Base-by-base conservation (phyloP, 352 stramenopile genomes). In the Globisporangium nagaii region DNA sequence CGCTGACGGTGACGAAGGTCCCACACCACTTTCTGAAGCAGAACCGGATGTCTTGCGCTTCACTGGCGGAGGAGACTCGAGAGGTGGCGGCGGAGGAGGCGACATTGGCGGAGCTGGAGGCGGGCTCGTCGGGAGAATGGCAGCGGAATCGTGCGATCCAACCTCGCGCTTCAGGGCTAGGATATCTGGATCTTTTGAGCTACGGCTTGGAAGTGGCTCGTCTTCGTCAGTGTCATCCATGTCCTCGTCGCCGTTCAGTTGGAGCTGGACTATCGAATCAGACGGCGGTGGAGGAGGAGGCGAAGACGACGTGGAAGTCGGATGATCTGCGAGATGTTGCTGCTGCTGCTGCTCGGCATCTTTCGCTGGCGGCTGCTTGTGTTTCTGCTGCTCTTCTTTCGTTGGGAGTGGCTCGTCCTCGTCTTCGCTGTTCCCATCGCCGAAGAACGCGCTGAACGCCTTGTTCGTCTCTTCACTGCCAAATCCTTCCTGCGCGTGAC, bases 391-490 rank as follows among this genome's bases (percentile, higher is more conserved):
- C 15, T 46, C 40, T 10, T 65, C 59, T 69, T 72, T 40, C 5
- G 56, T 66, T 8, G 76, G 76, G 28, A 88, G 63, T 0, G 78
- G 78, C 36, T 88, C 78, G 42, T 88, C 78, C 59, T 88, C 78
- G 57, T 85, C 72, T 57, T 60, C 48, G 3, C 69, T 81, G 43
- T 69, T 83, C 20, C 68, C 75, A 47, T 86, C 71, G 13, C 87
- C 68, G 37, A 92, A 76, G 51, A 93, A 88, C 2, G 79, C 80
- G n/a, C 72, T 84, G 34, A 86, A 83, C 19, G 79, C 78, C 43
- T 88, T 75, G 30, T 69, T 82, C 30, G 78, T 89, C 20, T 78
- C 78, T 47, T 71, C 63, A 0, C 70, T 70, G 48, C 85, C 85
- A 57, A 87, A 93, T 8, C 49, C 49, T 2, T 65, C 46, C 1